Evolutionary conservation across 768 basidiomycete species (phyloP).

Genomic region (Paxillus rubicundulus): DNA sequence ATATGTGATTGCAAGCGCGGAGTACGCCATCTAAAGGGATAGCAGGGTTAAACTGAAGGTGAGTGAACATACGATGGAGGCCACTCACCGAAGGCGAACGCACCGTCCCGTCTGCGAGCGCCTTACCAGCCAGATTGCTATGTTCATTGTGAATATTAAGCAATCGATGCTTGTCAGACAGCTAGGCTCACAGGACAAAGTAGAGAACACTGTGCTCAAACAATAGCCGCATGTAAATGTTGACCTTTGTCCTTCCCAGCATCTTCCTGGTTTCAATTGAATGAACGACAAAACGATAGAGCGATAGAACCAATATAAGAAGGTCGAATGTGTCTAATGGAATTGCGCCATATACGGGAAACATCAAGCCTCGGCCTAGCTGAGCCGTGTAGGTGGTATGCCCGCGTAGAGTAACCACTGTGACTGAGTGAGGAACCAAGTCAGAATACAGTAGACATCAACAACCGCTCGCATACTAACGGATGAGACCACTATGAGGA

Average conservation of each 20-base stretch:
- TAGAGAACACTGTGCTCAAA: constrained; percentile 8
- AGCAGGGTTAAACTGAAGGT: neutral
- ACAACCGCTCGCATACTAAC: neutral
- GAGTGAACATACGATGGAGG: no score
- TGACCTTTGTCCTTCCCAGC: constrained; percentile 1
- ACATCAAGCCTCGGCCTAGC: neutral
- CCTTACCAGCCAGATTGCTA: constrained; percentile 4
- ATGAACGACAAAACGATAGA: constrained; percentile 10
- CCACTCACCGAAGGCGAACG: neutral
- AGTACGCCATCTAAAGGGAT: neutral
- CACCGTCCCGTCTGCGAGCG: neutral
- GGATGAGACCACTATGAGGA: neutral
- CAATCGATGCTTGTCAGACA: neutral
- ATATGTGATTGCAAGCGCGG: neutral
- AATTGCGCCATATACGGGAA: neutral
- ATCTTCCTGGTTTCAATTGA: constrained; percentile 2
- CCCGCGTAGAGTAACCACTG: neutral
- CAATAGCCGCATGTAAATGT: constrained; percentile 9
- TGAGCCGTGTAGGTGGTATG: neutral
- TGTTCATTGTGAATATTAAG: neutral
- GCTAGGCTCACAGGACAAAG: constrained; percentile 6
- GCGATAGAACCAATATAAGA: constrained; percentile 3
- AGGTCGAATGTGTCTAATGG: constrained; percentile 3
- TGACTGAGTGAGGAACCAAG: neutral
- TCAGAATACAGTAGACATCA: neutral